Conservation (phyloP, 148 eudicot species). For the Polygonum aviculare region DNA sequence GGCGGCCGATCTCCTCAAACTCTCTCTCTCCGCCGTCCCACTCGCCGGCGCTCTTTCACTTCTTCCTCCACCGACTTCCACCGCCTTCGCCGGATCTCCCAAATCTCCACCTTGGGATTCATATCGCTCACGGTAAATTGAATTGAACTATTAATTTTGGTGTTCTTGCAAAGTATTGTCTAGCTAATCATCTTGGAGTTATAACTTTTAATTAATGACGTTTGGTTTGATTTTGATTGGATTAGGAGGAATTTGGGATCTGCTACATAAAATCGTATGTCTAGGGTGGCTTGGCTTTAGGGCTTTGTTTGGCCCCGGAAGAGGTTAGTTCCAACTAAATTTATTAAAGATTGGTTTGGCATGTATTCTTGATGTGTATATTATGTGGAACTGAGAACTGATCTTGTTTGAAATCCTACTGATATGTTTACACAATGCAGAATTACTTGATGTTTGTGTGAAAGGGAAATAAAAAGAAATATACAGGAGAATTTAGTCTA, state of each 20-base stretch:
- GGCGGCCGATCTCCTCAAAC: conserved; percentile 38
- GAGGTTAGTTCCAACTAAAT: conserved; percentile 39
- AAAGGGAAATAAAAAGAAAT: not conserved
- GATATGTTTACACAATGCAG: not conserved
- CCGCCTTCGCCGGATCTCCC: conserved; percentile 1
- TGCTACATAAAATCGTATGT: conserved; percentile 80
- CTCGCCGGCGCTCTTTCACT: conserved; percentile 12
- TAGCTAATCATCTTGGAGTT: not conserved
- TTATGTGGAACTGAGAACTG: not conserved
- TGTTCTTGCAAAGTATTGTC: not conserved
- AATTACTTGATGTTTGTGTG: not conserved
- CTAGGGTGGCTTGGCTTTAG: conserved; percentile 76
- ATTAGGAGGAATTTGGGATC: conserved; percentile 61
- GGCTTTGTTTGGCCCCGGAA: conserved; percentile 91
- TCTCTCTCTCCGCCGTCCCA: conserved; percentile 32
- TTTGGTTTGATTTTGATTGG: not conserved
- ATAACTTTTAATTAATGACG: no score
- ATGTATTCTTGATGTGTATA: not conserved
- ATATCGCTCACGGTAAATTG: conserved; percentile 70
- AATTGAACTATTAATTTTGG: not conserved
- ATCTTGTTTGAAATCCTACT: not conserved
- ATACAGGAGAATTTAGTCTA: not conserved
- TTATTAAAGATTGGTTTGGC: not conserved
- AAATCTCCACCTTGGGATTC: conserved; percentile 41
- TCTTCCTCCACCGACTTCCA: conserved; percentile 13